A percentile compares a stretch with the other conserved stretches of the same genome.
phyloP scores from a whole-genome alignment of 495 filamentous ascomycete species.

The Niebla homalea region DNA sequence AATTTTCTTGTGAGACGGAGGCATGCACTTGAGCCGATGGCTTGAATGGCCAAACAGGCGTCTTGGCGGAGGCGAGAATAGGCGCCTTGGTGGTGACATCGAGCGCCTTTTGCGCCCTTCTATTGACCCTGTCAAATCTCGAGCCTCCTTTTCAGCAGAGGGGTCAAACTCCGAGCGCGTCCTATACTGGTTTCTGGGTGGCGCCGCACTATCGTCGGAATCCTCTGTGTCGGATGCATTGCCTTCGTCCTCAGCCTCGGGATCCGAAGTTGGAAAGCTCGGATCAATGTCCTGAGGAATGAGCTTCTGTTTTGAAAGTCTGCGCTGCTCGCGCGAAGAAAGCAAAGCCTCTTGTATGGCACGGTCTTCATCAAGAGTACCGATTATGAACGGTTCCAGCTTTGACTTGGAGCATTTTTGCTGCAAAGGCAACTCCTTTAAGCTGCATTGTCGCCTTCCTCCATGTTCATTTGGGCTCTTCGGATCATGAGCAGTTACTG shows the following conservation, averaged over 20 bases:
- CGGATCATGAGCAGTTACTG: not conserved
- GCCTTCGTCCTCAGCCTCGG: slow-evolving; percentile 62
- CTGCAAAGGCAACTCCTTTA: not conserved
- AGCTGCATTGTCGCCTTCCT: not conserved
- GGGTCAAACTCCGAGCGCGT: not conserved
- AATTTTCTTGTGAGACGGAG: slow-evolving; percentile 29
- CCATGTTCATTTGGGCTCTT: not conserved
- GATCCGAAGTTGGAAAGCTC: slow-evolving; percentile 87
- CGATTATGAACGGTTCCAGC: slow-evolving; percentile 73
- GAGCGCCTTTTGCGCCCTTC: slow-evolving; percentile 2
- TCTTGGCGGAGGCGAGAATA: slow-evolving; percentile 49
- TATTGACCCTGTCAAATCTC: slow-evolving; percentile 13
- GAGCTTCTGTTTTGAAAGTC: slow-evolving; percentile 58
- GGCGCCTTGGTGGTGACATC: slow-evolving; percentile 33
- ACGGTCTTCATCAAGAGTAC: slow-evolving; percentile 89
- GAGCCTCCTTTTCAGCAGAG: slow-evolving; percentile 19
- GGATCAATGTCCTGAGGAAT: slow-evolving; percentile 96
- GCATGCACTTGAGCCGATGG: slow-evolving; percentile 53
- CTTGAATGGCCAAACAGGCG: slow-evolving; percentile 56
- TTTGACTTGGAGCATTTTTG: not conserved
- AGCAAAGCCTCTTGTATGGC: slow-evolving; percentile 88
- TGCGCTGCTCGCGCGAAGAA: slow-evolving; percentile 67
- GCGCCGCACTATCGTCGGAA: not conserved
- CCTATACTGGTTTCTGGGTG: no score
- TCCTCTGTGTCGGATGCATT: slow-evolving; percentile 40